Evolutionary conservation across 139 green algal species (phyloP).

Genomic region (Tetradesmus lagerheimii): DNA sequence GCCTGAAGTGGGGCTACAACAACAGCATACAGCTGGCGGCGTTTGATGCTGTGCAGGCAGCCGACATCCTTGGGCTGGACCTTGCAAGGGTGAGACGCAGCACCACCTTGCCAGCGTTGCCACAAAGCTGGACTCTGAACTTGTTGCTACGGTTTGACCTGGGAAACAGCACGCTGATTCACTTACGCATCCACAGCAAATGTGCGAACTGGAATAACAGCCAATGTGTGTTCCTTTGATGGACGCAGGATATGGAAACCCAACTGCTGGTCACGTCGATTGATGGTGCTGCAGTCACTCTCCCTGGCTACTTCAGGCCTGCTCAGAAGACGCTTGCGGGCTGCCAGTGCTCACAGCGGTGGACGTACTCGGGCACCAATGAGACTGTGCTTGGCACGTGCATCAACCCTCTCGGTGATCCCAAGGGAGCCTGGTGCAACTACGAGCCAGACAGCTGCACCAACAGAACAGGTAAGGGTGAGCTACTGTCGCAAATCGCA

Average conservation of each 20-base stretch:
- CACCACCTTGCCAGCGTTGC: too few relatives aligned
- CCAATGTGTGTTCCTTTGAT: not conserved
- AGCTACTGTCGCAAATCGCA: too few relatives aligned
- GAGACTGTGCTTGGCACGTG: conserved; percentile 22
- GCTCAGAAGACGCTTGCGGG: conserved; percentile 46
- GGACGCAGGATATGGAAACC: conserved; percentile 38
- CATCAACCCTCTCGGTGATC: conserved; percentile 39
- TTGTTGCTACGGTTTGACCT: too few relatives aligned
- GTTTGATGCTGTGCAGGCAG: conserved; percentile 23
- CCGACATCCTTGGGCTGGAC: conserved; percentile 44
- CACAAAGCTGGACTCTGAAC: too few relatives aligned
- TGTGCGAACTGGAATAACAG: too few relatives aligned
- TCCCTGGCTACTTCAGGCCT: conserved; percentile 43
- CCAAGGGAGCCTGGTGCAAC: conserved; percentile 36
- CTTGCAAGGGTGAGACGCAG: conserved; percentile 33
- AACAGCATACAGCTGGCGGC: conserved; percentile 41
- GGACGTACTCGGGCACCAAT: conserved; percentile 11
- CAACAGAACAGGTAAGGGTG: not conserved
- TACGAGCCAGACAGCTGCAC: conserved; percentile 51
- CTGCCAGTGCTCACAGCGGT: conserved; percentile 54
- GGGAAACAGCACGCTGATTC: too few relatives aligned
- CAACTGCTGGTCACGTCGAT: conserved; percentile 20
- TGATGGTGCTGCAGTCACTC: not conserved
- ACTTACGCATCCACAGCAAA: too few relatives aligned
- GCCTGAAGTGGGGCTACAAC: conserved; percentile 54